Evolutionary conservation across 2,329 filamentous ascomycete genomes (phyloP).

Genomic region (Chrysosporium keratinophilum): DNA sequence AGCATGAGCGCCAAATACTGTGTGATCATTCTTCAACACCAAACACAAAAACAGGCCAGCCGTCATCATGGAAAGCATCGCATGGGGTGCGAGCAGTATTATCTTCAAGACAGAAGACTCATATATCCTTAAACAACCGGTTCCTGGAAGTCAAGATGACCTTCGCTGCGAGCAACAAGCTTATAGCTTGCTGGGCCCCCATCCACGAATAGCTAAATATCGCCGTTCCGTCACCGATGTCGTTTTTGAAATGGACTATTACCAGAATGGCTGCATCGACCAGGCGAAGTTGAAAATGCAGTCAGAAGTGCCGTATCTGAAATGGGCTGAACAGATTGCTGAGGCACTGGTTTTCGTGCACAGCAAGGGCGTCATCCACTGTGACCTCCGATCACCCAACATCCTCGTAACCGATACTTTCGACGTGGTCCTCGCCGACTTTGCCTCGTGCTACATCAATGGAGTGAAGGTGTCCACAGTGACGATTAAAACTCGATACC

Average conservation of each 20-base stretch:
- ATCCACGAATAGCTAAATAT: constrained; percentile 9
- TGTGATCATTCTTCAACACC: no score
- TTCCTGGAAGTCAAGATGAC: constrained; percentile 2
- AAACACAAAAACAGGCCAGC: no score
- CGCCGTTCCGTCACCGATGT: background rate
- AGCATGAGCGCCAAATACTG: no score
- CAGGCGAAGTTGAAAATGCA: background rate
- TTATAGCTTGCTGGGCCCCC: constrained; percentile 5
- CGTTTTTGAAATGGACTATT: constrained; percentile 7
- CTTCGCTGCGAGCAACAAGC: constrained; percentile 3
- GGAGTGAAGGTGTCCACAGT: constrained; percentile 5
- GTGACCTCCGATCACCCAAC: constrained; percentile 4
- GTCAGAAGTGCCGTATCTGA: constrained; percentile 1
- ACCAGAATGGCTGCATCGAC: constrained; percentile 10
- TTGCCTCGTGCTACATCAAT: constrained; percentile 6
- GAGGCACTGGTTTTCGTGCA: constrained; percentile 5
- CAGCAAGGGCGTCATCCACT: constrained; percentile 8
- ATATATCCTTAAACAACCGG: constrained; percentile 3
- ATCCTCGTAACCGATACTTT: constrained; percentile 5
- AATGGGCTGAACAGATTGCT: constrained; percentile 7
- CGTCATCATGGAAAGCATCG: constrained; percentile 3
- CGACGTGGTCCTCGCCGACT: constrained; percentile 9
- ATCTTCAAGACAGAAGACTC: background rate
- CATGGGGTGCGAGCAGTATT: constrained; percentile 1
- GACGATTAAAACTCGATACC: constrained; percentile 1